Percentiles rank a stretch among this genome's conserved stretches.
phyloP scores from a whole-genome alignment of 116 monocot species.

The Dioscorea cayenensis region DNA sequence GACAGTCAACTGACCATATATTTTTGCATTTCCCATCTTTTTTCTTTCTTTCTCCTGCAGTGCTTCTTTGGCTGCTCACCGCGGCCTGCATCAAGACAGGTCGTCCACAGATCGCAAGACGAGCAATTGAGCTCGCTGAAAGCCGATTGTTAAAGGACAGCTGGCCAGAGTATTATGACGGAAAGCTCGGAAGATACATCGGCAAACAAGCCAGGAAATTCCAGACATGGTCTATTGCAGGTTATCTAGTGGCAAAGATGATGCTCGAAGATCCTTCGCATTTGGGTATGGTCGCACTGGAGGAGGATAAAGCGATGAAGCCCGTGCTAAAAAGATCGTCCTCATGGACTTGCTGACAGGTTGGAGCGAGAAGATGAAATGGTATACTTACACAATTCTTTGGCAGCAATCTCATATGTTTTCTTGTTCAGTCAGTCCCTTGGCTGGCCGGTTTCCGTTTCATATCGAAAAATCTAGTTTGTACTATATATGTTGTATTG shows the following conservation, averaged over 20 bases:
- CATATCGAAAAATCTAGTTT: slow-evolving; percentile 5
- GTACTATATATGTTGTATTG: slow-evolving; percentile 12
- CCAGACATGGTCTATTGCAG: slow-evolving; percentile 72
- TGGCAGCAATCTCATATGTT: slow-evolving; percentile 2
- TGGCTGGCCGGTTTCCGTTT: background rate
- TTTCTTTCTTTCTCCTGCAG: slow-evolving; percentile 20
- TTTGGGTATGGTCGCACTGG: slow-evolving; percentile 64
- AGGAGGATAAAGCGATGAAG: slow-evolving; percentile 23
- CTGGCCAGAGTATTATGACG: slow-evolving; percentile 81
- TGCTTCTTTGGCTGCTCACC: slow-evolving; percentile 69
- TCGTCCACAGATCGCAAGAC: slow-evolving; percentile 59
- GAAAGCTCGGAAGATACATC: slow-evolving; percentile 53
- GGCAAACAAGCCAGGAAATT: slow-evolving; percentile 74
- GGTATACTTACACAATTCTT: slow-evolving; percentile 15
- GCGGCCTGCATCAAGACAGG: slow-evolving; percentile 77
- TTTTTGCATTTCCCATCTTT: background rate
- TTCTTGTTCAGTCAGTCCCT: background rate
- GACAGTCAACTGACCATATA: background rate
- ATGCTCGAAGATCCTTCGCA: slow-evolving; percentile 74
- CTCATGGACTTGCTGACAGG: slow-evolving; percentile 22
- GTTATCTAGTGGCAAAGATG: slow-evolving; percentile 76
- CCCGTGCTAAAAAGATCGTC: background rate
- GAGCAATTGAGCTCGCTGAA: slow-evolving; percentile 64
- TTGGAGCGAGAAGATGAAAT: background rate
- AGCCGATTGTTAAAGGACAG: slow-evolving; percentile 47